Evolutionary conservation across 176 grass and related monocot species (phyloP).

Genomic region (Phyllostachys edulis): DNA sequence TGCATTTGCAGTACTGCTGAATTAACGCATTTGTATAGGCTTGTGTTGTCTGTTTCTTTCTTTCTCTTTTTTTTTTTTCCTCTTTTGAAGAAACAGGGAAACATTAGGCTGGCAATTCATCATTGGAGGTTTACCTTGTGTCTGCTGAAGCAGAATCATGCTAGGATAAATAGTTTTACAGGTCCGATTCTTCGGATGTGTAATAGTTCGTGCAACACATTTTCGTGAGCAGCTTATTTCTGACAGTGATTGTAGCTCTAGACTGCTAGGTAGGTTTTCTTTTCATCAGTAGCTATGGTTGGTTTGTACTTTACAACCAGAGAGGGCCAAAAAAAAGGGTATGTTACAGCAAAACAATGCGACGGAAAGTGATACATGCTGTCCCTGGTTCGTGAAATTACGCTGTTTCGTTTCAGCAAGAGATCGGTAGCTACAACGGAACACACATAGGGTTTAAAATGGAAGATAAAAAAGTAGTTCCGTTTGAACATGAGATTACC

Average conservation of each 20-base stretch:
- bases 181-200: no score
- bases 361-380: not conserved
- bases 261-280: no score
- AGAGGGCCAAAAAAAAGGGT: no score
- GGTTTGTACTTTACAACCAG: not conserved
- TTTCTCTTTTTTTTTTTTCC: not conserved
- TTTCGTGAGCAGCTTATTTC: no score
- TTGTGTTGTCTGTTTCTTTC: not conserved
- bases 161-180: no score
- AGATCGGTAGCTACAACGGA: not conserved
- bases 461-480: not conserved
- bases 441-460: not conserved
- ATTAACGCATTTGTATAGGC: not conserved
- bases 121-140: not conserved
- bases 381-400: not conserved
- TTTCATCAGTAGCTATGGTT: not conserved
- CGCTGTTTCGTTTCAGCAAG: not conserved
- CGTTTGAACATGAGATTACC: not conserved
- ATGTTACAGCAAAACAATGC: no score
- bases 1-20: not conserved
- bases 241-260: no score
- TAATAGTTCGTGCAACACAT: no score
- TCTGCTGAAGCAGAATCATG: no score
- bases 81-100: not conserved
- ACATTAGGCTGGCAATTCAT: not conserved